Evolutionary conservation across 1,284 basidiomycete species (phyloP).

Genomic region (Salmacisia buchloeana): DNA sequence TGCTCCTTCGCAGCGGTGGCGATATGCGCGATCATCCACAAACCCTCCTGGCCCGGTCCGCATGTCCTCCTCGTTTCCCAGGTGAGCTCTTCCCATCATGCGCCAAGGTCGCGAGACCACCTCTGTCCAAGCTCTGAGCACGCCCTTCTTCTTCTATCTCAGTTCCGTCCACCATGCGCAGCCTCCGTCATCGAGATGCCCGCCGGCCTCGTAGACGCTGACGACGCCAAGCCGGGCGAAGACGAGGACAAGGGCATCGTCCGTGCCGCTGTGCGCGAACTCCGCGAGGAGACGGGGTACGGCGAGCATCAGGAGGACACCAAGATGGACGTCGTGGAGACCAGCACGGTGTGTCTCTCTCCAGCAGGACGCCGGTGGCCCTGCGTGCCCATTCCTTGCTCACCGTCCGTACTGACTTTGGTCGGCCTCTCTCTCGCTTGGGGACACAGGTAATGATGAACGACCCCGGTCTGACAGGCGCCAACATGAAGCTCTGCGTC

Average conservation of each 20-base stretch:
- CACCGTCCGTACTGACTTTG: background rate
- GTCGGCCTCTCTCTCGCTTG: background rate
- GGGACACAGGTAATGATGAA: slow-evolving; percentile 3
- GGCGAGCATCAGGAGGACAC: slow-evolving; percentile 32
- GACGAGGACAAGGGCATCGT: slow-evolving; percentile 38
- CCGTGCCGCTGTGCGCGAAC: slow-evolving; percentile 40
- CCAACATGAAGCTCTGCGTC: slow-evolving; percentile 44
- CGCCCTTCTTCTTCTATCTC: background rate
- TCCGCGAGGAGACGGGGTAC: slow-evolving; percentile 49
- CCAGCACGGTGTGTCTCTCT: slow-evolving; percentile 21
- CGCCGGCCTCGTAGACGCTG: slow-evolving; percentile 44
- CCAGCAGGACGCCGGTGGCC: background rate
- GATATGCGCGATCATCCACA: slow-evolving; percentile 42
- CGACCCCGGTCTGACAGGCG: slow-evolving; percentile 29
- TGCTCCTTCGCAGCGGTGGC: slow-evolving; percentile 30
- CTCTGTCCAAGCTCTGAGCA: background rate
- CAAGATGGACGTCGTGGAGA: slow-evolving; percentile 27
- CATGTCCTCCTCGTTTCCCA: slow-evolving; percentile 44
- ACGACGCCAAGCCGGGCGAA: slow-evolving; percentile 22
- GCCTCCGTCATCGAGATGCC: slow-evolving; percentile 46
- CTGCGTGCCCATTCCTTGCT: background rate
- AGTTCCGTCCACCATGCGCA: slow-evolving; percentile 11
- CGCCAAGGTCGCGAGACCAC: too few relatives aligned
- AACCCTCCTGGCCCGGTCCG: slow-evolving; percentile 26
- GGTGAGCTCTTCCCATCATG: too few relatives aligned